Conservation (phyloP, 192 early-diverging fungal species). For the Bifiguratus adelaidae region DNA sequence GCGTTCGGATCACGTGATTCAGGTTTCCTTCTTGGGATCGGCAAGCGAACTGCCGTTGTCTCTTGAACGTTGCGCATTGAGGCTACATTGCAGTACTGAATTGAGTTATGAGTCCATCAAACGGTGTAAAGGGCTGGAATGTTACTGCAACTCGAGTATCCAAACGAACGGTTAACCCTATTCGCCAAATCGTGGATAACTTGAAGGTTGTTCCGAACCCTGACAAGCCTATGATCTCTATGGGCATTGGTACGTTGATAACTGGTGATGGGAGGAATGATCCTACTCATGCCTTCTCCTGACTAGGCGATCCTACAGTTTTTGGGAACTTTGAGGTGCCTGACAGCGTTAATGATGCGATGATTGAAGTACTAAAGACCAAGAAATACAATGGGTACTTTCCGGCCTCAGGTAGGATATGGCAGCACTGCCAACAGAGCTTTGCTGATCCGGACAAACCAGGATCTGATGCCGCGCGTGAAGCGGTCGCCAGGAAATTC, state of each 20-base stretch:
- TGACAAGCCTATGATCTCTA: slow-evolving; percentile 49
- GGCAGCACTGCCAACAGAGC: neutral
- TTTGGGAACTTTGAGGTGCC: slow-evolving; percentile 88
- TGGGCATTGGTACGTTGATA: slow-evolving; percentile 35
- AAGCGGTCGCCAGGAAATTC: slow-evolving; percentile 66
- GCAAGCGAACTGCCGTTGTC: too few relatives aligned
- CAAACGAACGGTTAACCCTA: slow-evolving; percentile 75
- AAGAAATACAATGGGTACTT: slow-evolving; percentile 79
- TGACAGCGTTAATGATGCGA: slow-evolving; percentile 54
- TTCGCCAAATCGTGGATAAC: slow-evolving; percentile 76
- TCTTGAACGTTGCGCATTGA: too few relatives aligned
- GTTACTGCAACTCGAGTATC: slow-evolving; percentile 54
- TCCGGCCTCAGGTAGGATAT: slow-evolving; percentile 52
- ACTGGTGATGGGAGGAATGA: too few relatives aligned
- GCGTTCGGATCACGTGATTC: too few relatives aligned
- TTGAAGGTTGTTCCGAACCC: slow-evolving; percentile 53
- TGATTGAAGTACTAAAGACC: slow-evolving; percentile 51
- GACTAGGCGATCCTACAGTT: slow-evolving; percentile 70
- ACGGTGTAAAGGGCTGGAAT: slow-evolving; percentile 31
- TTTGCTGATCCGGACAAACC: neutral
- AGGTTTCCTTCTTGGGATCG: too few relatives aligned
- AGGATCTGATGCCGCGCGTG: slow-evolving; percentile 47
- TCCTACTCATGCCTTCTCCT: neutral
- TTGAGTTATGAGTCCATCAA: too few relatives aligned
- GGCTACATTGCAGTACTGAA: too few relatives aligned